Evolutionary conservation across 1,139 yeast species (phyloP).

Genomic region (Geotrichum aggregatum): DNA sequence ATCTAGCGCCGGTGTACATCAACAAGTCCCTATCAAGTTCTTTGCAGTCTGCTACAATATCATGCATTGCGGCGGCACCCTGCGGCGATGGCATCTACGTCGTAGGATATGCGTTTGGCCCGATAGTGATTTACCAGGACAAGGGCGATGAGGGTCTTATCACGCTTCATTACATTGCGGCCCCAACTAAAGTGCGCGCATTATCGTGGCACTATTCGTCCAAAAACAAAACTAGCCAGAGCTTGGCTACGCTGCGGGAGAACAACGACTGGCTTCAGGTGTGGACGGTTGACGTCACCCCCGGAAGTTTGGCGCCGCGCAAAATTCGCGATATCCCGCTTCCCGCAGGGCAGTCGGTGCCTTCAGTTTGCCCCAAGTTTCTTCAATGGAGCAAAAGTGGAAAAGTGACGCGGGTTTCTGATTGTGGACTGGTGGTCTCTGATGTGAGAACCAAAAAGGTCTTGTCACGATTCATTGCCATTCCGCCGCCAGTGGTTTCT

Average conservation of each 20-base stretch:
- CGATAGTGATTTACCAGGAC: constrained; percentile 17
- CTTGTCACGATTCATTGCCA: constrained; percentile 7
- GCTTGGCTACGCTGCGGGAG: constrained; percentile 19
- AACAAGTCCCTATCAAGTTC: neutral
- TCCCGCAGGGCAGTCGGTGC: constrained; percentile 15
- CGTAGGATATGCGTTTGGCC: constrained; percentile 21
- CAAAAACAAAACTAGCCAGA: constrained; percentile 15
- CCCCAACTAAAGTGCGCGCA: constrained; percentile 14
- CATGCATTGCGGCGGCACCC: constrained; percentile 21
- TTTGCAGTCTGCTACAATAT: constrained; percentile 16
- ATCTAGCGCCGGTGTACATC: neutral
- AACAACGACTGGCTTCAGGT: constrained; percentile 17
- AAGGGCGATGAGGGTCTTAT: constrained; percentile 2
- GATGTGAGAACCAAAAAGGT: constrained; percentile 22
- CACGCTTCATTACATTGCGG: constrained; percentile 11
- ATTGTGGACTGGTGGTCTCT: constrained; percentile 16
- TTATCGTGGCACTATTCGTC: constrained; percentile 23
- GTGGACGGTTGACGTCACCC: constrained; percentile 18
- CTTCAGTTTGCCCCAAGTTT: constrained; percentile 15
- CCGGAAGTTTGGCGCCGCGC: constrained; percentile 12
- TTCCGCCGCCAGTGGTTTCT: constrained; percentile 16
- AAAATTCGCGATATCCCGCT: constrained; percentile 20
- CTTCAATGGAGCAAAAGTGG: constrained; percentile 23
- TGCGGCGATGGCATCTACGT: constrained; percentile 21
- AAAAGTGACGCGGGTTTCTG: constrained; percentile 18